Evolutionary conservation across 2,329 filamentous ascomycete genomes (phyloP), one percentile per base, ranked within the genome.

Genomic region (Leptographium galeiforme): DNA sequence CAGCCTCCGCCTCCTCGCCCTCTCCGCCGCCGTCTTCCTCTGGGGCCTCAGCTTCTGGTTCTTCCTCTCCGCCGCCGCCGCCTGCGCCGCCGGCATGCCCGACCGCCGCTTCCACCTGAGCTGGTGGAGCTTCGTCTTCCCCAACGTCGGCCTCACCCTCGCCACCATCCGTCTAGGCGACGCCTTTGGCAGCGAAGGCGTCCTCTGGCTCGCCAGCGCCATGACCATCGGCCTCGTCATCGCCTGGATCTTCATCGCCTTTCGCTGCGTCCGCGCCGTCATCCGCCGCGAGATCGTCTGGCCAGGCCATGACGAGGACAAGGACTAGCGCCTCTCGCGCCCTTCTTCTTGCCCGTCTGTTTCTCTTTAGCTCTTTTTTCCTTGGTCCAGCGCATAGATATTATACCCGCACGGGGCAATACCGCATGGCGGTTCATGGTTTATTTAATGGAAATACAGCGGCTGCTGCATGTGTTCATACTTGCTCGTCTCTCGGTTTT

Each of bases 61-160:
- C 75, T 81, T 78, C 62, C 70, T 66, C 48, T 70, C 73, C 25
- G 72, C 71, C 3, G 62, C 67, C 19, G 66, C 73, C 32, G 73
- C 73, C n/a, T 68, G 74, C 8, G 54, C 71, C 53, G 58, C 62
- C 6, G 68, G 66, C 16, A 64, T 66, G 56, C 62, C 61, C 14
- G 63, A 64, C 45, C 57, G 60, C 51, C 58, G 51, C 50, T 73
- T 72, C 54, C 69, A 68, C 55, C 62, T 72, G 36, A 71, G 67
- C 52, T 85, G 79, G 80, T 82, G 77, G 73, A 78, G 78, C 7
- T 81, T 82, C 63, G 75, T 85, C 38, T 85, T 84, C 60, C 81
- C 81, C 7, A 84, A 84, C 55, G 78, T 76, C 1, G 81, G 81
- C 0, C 76, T 84, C 51, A 79, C 77, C 2, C 68, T 84, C 41